Base-by-base conservation (phyloP, 495 filamentous ascomycete species). In the Thozetella sp. region DNA sequence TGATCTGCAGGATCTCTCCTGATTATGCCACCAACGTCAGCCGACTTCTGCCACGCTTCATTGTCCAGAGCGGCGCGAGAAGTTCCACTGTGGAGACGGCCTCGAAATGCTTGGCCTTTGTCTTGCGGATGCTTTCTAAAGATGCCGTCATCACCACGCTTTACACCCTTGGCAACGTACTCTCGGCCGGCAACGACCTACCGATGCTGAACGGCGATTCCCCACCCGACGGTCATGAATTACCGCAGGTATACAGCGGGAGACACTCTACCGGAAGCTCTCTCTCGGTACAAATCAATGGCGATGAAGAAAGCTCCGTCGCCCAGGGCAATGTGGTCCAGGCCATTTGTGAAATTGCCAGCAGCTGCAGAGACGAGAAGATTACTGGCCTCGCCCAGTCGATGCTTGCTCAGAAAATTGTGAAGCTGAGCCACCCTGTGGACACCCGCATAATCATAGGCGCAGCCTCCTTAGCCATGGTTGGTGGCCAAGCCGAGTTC, bases 371-470 rank as follows among this genome's bases (percentile, higher is more conserved):
- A 48, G 93, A 99, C 61, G 87, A 92, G 34, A 96, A 97, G 73
- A 95, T 98, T 50, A 94, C 88, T 22, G 96, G 94, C 13, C 80
- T 99, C 55, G 93, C 93, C n/a, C 90, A 96, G 65, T 94, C 93
- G 3, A 97, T 98, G 90, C 83, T 99, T 19, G 75, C 97, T 9
- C 95, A 98, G 65, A 96, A 98, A 70, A 85, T 97, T 62, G 88
- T 89, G 10, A 94, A 93, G 66, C 80, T 97, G 37, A 93, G 83
- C 67, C 75, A 82, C 58, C 71, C 82, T 1, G 87, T 97, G 9
- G 93, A 97, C 76, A 83, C 88, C 13, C 87, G 86, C 55, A 94
- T 98, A 51, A 87, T 98, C 50, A 86, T 81, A 22, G 93, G 96
- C 37, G 85, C 91, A 23, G 92, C 93, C 27, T 71, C 80, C 3